Percentiles rank a stretch among this genome's conserved stretches.
phyloP scores from a whole-genome alignment of 228 moss, liverwort and hornwort genomes.

The Sphagnum magellanicum region DNA sequence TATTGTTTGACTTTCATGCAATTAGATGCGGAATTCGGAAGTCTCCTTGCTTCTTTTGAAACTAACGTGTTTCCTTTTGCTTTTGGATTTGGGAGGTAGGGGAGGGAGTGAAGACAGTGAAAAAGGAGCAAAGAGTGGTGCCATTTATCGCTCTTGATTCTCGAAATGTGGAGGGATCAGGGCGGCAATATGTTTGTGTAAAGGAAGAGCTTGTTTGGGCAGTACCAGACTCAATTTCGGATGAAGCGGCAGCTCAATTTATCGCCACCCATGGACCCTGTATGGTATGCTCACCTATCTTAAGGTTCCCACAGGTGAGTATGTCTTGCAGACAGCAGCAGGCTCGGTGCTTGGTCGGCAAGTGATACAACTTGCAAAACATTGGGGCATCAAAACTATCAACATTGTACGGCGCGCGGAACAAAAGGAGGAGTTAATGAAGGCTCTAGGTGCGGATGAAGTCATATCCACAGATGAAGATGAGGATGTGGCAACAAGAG shows the following conservation, averaged over 20 bases:
- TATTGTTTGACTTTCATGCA: slow-evolving; percentile 10
- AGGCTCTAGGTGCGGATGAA: slow-evolving; percentile 11
- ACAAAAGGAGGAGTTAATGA: slow-evolving; percentile 8
- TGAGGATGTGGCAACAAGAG: slow-evolving; percentile 15
- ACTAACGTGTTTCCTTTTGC: neutral
- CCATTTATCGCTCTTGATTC: slow-evolving; percentile 70
- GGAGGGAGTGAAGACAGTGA: slow-evolving; percentile 52
- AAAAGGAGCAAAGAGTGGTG: slow-evolving; percentile 59
- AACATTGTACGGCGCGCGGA: neutral
- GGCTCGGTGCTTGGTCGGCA: slow-evolving; percentile 70
- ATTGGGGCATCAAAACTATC: neutral
- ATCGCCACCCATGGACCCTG: slow-evolving; percentile 85
- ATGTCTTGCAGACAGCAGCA: slow-evolving; percentile 59
- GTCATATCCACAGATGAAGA: slow-evolving; percentile 9
- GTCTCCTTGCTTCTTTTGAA: too few relatives aligned
- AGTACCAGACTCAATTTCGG: slow-evolving; percentile 52
- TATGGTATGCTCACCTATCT: slow-evolving; percentile 59
- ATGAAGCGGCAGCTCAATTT: slow-evolving; percentile 71
- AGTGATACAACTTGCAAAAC: neutral
- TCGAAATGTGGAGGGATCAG: slow-evolving; percentile 59
- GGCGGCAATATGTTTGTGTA: slow-evolving; percentile 78
- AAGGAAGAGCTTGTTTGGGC: slow-evolving; percentile 56
- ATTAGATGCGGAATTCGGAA: neutral
- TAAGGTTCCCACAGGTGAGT: slow-evolving; percentile 48
- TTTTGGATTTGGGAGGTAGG: slow-evolving; percentile 37